Evolutionary conservation across 352 stramenopile species (phyloP), one percentile per base, ranked within the genome.

Genomic region (Nothophytophthora sp.): DNA sequence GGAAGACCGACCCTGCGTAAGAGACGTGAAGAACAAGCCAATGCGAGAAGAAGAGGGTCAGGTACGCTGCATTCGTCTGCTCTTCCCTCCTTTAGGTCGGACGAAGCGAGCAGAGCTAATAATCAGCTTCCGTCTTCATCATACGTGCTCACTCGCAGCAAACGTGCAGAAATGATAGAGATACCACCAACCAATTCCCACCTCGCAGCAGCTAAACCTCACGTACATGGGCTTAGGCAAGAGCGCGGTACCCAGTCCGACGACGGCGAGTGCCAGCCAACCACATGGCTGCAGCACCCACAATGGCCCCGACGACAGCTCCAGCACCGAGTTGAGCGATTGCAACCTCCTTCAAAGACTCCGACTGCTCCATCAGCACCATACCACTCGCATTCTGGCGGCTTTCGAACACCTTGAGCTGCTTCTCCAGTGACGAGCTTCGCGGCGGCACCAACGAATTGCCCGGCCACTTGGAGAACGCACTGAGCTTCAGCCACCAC

Each of bases 391-490:
- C 38, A 36, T 70, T 69, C 25, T 73, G 63, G 12, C 42, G 60
- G 30, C 54, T 66, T 61, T 66, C 30, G 50, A 70, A 73, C 28
- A 58, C 25, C 36, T 70, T 39, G 27, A 88, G 50, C 39, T 78
- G 65, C 25, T 74, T 73, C 44, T 69, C 57, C 15, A 85, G 51
- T 23, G 46, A 66, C 36, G 64, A 55, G 22, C 72, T 63, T 15
- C 43, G 63, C 12, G 63, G 63, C 11, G 76, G 79, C 1, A 68
- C 50, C 35, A 90, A 72, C 32, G 76, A 80, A 12, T 82, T 63
- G 20, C 81, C 81, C 13, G 83, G 81, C 79, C 83, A 92, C 27
- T 73, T 68, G 36, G 60, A 76, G 38, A 82, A 92, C 23, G 86
- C 72, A 34, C 65, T 86, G 20, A 70, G 28, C 35, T 70, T 50